Evolutionary conservation across 257 asterid species (phyloP), one percentile per base, ranked within the genome.

Genomic region (Przewalskia tangutica): DNA sequence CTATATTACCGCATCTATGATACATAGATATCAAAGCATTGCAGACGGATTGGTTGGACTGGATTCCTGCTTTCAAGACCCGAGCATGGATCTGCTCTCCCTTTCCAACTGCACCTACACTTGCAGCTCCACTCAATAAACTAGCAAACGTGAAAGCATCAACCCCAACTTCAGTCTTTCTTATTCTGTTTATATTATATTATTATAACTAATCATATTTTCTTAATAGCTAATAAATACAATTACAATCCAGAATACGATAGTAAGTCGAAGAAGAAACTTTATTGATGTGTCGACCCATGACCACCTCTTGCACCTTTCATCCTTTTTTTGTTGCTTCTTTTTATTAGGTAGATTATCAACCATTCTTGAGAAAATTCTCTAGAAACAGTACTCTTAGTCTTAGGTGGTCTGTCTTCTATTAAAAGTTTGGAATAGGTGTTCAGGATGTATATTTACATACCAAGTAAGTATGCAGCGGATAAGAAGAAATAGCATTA

Each of bases 21-120:
- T 94, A 95, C 99, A 94, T 92, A 10, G 98, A 95, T 88, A 95
- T 87, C 90, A 94, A 84, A 71, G 98, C 89, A 86, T 95, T 94
- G 87, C 87, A 89, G 23, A 95, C 92, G 50, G 85, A 86, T 12
- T 83, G 89, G 82, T 87, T 83, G n/a, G 91, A 85, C 36, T 84
- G 89, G 2, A 87, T 86, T 70, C 97, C 97, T 1, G 91, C 82
- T 91, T 95, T 95, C 34, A 95, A 82, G 81, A 95, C 78, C 58
- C 94, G 94, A 55, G 94, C 92, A 44, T 95, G 99, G 65, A 95
- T 85, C 70, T 90, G 97, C 88, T 94, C 99, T 10, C 99, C 99
- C 88, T 91, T 93, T 46, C 95, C 92, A 51, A 93, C 87, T 7
- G 98, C 99, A 63, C 99, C 98, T 80, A 94, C 84, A 79, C 95